phyloP scores from a whole-genome alignment of 805 yeast species.

The Candida boleticola region DNA sequence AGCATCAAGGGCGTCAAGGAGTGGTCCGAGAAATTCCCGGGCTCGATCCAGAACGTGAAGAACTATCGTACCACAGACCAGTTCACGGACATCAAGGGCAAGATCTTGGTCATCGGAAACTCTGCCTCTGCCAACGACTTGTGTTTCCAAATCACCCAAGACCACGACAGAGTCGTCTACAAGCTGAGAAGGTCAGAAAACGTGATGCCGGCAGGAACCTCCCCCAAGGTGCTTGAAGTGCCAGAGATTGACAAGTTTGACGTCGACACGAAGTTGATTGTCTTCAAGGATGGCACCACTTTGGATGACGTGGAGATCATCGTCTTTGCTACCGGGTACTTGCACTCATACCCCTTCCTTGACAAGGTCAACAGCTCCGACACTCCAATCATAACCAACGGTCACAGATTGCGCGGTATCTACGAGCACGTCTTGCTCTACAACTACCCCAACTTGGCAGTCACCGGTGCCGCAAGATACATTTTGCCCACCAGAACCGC shows the following conservation, averaged over 20 bases:
- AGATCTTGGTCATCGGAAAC: constrained; percentile 71
- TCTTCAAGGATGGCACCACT: constrained; percentile 22
- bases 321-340: constrained; percentile 40
- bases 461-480: constrained; percentile 42
- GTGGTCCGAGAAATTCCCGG: constrained; percentile 26
- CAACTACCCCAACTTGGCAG: constrained; percentile 44
- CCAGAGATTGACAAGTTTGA: constrained; percentile 43
- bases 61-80: constrained; percentile 23
- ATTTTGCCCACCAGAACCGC: constrained; percentile 52
- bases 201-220: constrained; percentile 42
- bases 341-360: constrained; percentile 34
- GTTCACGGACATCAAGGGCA: constrained; percentile 27
- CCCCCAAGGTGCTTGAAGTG: constrained; percentile 39
- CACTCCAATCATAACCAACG: constrained; percentile 24
- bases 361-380: constrained; percentile 19
- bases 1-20: constrained; percentile 26
- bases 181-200: constrained; percentile 50
- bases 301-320: constrained; percentile 25
- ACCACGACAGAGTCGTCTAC: constrained; percentile 36
- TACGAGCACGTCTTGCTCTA: constrained; percentile 47
- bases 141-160: constrained; percentile 55
- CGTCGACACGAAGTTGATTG: constrained; percentile 22
- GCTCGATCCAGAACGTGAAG: constrained; percentile 31
- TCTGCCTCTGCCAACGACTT: constrained; percentile 78
- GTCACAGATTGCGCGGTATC: constrained; percentile 34